Base-by-base conservation (phyloP, 306 rosid species). In the Albizia julibrissin region DNA sequence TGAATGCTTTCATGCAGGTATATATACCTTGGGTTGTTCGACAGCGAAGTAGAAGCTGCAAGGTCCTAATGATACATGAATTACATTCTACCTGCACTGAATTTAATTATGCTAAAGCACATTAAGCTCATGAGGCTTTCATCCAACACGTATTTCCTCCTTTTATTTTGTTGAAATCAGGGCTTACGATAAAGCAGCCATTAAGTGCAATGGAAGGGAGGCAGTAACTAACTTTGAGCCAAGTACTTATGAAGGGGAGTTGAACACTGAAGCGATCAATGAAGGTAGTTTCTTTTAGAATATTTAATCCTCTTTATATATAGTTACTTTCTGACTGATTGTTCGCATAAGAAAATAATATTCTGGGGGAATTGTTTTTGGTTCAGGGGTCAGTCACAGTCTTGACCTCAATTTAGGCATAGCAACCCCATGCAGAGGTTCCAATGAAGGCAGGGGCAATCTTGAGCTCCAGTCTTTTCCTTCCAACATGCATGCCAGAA, bases 1-100 rank as follows among this genome's bases (percentile, higher is more conserved):
- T 90, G 88, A 59, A 86, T 96, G 92, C 97, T 96, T 93, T 89
- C 84, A 21, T 96, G 99, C 99, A 96, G 99, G 98, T 96, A 93
- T 92, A 92, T 96, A 86, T 96, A 96, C 90, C 99, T 96, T 91
- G 99, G 99, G 89, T 92, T 96, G 81, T 96, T 96, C 97, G 95
- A 96, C 98, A 92, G 92, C 76, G 99, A 96, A 92, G 98, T 92
- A 91, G 99, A 96, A 96, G 99, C 99, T 90, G 98, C 99, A 93
- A 96, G 99, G 99, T 96, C 97, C 89, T 92, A 72, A 83, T 89
- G 87, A 89, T 88, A 72, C 92, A 89, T 90, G 90, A 92, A 91
- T 89, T 91, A 89, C 92, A 80, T 93, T 88, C 92, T 91, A 85
- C 89, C 89, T 91, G 87, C 83, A 76, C 87, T 89, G 91, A 91